Evolutionary conservation across 805 yeast genomes (phyloP).

Genomic region (Candida alai): DNA sequence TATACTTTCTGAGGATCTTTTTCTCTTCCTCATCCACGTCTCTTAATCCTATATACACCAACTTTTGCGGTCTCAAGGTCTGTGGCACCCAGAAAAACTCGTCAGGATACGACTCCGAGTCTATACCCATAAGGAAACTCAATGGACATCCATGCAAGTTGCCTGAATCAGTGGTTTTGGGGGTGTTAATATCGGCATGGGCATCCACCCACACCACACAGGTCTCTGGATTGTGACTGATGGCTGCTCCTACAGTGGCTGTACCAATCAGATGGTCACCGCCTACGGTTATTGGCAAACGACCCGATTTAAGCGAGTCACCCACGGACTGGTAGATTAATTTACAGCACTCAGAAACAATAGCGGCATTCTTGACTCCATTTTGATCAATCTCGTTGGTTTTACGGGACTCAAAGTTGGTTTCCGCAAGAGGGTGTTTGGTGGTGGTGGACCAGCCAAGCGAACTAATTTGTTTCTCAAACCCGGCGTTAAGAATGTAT

Average conservation of each 20-base stretch:
- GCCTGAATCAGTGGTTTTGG: slow-evolving; percentile 77
- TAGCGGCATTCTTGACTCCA: slow-evolving; percentile 69
- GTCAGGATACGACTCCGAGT: slow-evolving; percentile 61
- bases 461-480: slow-evolving; percentile 54
- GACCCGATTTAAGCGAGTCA: slow-evolving; percentile 40
- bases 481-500: slow-evolving; percentile 68
- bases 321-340: slow-evolving; percentile 59
- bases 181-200: slow-evolving; percentile 94
- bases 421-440: slow-evolving; percentile 49
- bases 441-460: slow-evolving; percentile 70
- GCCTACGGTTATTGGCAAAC: slow-evolving; percentile 81
- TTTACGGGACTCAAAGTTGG: slow-evolving; percentile 39
- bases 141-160: slow-evolving; percentile 97
- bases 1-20: slow-evolving; percentile 61
- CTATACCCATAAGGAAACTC: slow-evolving; percentile 82
- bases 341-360: slow-evolving; percentile 72
- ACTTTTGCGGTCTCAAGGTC: slow-evolving; percentile 58
- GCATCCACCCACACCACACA: slow-evolving; percentile 96
- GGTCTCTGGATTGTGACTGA: slow-evolving; percentile 77
- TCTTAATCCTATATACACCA: slow-evolving; percentile 91
- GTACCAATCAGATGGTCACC: slow-evolving; percentile 98
- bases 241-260: slow-evolving; percentile 84
- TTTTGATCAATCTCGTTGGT: slow-evolving; percentile 39
- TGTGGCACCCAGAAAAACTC: slow-evolving; percentile 80
- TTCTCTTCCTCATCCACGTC: slow-evolving; percentile 90